Evolutionary conservation across 1,139 yeast species (phyloP), one percentile per base, ranked within the genome.

Genomic region (Pichia terricola): DNA sequence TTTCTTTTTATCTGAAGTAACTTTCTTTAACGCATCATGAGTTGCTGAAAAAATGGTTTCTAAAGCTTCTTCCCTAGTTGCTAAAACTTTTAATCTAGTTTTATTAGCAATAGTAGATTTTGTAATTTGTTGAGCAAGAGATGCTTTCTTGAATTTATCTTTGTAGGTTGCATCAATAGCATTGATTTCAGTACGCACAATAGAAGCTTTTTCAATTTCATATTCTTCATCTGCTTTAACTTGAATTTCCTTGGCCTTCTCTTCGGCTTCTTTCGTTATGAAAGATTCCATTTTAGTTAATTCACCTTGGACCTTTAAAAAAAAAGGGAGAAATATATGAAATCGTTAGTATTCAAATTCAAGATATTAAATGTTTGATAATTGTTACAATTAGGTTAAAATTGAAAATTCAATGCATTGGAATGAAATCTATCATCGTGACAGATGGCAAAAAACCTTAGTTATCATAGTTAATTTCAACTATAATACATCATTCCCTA

Each of bases 231-330:
- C 95, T 37, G 97, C 96, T 73, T 91, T 94, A 61, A 91, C 74
- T 64, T 75, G 81, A 61, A 94, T 88, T 67, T 94, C 99, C 67
- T 85, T 86, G 53, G 98, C 96, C 72, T 94, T 94, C 67, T 94
- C 99, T 60, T 89, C 94, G 35, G 98, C 98, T 71, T 94, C 99
- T 77, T 89, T 89, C 70, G 83, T 86, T 74, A 94, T 94, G 80
- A 91, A 94, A 64, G 94, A 91, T 65, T 91, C 95, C 96, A 94
- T 91, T 73, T 91, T 91, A 67, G 82, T 81, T 67, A 91, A 87
- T 72, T 91, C 98, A 56, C 88, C 86, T 62, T 83, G 88, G 58
- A 88, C 97, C 91, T 88, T 63, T 39, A 38, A 3, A 31, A 10
- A 4, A n/a, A 26, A 16, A 16, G 22, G 22, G 22, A 16, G 22